Evolutionary conservation across 768 basidiomycete genomes (phyloP), one percentile per base, ranked within the genome.

Genomic region (Hericium coralloides): DNA sequence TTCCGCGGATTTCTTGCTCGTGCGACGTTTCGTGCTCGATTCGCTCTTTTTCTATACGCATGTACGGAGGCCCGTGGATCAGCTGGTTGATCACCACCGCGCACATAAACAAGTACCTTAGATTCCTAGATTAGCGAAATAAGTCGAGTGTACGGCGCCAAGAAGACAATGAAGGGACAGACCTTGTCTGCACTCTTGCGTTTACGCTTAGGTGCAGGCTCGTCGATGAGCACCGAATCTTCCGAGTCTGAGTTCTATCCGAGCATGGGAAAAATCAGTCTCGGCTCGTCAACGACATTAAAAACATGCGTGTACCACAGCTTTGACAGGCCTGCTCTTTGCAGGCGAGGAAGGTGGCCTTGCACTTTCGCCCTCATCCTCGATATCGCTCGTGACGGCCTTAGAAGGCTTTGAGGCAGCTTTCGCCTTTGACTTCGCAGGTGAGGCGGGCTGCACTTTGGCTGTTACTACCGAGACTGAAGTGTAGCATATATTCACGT

Each of bases 1-100:
- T 37, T 70, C 63, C 0, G 57, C 41, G 5, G 63, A 43, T 37
- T 59, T 61, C 52, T 67, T 72, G 70, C 54, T 72, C 53, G 52
- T 67, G 51, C 55, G 68, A 63, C 55, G 68, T 75, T 49, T 64
- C 1, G 31, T 1, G 7, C 31, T 31, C 14, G 54, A 68, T 70
- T 63, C 66, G 65, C 62, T 68, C 66, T 57, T 65, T 62, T 18
- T 31, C 22, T 56, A 5, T 7, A 5, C 2, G 26, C 26, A 31
- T 31, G 9, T 7, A 5, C 26, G 9, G 6, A 7, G 26, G 26
- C 7, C 8, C 7, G 63, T 50, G 10, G 22, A 23, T 50, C 26
- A 10, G 0, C 2, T n/a, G 18, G 22, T 6, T 15, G 14, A 15
- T 20, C 48, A 26, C 2, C 22, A 6, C 5, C 20, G 14, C 12